A percentile compares a stretch with the other conserved stretches of the same genome.
Evolutionary conservation across 2,329 filamentous ascomycete species (phyloP).

Genomic region (Ophiostoma tasmaniense): DNA sequence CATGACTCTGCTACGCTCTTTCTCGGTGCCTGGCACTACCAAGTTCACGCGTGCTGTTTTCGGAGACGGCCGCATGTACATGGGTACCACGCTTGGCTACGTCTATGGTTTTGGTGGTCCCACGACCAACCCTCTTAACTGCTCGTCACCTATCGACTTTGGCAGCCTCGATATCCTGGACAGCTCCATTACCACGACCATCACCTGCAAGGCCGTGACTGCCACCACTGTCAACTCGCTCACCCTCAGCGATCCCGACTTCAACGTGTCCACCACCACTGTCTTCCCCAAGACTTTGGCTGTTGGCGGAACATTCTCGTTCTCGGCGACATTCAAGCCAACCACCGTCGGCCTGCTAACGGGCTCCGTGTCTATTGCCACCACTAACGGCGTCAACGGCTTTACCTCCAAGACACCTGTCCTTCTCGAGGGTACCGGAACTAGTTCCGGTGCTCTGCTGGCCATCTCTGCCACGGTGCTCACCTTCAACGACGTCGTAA

Average conservation of each 20-base stretch:
- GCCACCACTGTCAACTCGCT: constrained; percentile 35
- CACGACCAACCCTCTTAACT: constrained; percentile 46
- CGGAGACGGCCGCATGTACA: constrained; percentile 46
- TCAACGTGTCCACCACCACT: constrained; percentile 24
- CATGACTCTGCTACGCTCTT: constrained; percentile 41
- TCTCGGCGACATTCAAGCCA: constrained; percentile 39
- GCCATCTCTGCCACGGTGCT: constrained; percentile 39
- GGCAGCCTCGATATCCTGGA: constrained; percentile 36
- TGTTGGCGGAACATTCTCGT: constrained; percentile 33
- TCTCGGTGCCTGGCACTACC: constrained; percentile 42
- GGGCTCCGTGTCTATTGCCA: constrained; percentile 39
- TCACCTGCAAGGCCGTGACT: constrained; percentile 43
- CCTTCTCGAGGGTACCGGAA: constrained; percentile 40
- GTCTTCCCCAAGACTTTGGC: constrained; percentile 28
- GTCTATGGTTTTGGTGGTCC: constrained; percentile 50
- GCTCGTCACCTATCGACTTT: constrained; percentile 39
- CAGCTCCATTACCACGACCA: constrained; percentile 25
- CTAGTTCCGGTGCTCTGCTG: constrained; percentile 39
- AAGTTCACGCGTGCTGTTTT: constrained; percentile 53
- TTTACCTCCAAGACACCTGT: constrained; percentile 41
- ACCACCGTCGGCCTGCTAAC: constrained; percentile 39
- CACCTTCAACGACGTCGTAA: constrained; percentile 42
- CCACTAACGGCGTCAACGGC: constrained; percentile 37
- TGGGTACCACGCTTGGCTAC: constrained; percentile 43
- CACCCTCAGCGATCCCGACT: constrained; percentile 29